These are phyloP conservation scores for Penicillium sp. DNA, from an alignment of 2,329 filamentous ascomycete genomes.

Conservation along the genomic window DNA sequence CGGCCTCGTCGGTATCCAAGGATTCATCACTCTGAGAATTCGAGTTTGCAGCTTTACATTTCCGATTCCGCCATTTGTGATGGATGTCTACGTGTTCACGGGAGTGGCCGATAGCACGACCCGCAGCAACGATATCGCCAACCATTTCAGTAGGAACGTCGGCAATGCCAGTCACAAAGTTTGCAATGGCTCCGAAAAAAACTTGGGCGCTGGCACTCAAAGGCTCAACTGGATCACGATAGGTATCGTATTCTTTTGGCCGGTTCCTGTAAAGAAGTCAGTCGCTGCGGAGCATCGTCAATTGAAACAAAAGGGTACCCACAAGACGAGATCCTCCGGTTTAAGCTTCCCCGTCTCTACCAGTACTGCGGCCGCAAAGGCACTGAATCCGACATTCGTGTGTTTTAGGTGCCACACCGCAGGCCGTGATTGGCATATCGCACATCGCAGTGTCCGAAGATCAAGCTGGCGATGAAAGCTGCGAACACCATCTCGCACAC, in stretches of 20 bases:
- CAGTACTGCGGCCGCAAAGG: conserved; percentile 73
- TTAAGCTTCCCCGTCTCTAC: conserved; percentile 68
- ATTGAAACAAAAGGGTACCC: conserved; percentile 45
- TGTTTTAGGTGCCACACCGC: conserved; percentile 78
- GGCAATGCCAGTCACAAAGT: conserved; percentile 80
- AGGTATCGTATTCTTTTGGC: conserved; percentile 73
- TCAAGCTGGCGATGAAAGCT: conserved; percentile 75
- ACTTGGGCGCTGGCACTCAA: conserved; percentile 78
- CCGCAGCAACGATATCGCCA: conserved; percentile 59
- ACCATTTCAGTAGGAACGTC: conserved; percentile 67
- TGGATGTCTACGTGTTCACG: conserved; percentile 58
- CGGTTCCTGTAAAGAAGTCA: conserved; percentile 51
- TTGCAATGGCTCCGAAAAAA: conserved; percentile 80
- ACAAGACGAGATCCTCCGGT: conserved; percentile 76
- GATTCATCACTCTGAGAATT: conserved; percentile 9
- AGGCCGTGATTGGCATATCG: conserved; percentile 68
- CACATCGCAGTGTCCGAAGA: conserved; percentile 70
- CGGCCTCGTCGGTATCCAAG: not conserved
- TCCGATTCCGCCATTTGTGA: conserved; percentile 10
- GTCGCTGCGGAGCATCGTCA: conserved; percentile 34
- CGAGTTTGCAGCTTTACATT: conserved; percentile 12
- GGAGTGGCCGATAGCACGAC: conserved; percentile 52
- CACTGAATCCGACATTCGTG: conserved; percentile 70
- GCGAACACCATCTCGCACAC: conserved; percentile 67
- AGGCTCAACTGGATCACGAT: conserved; percentile 79